A percentile compares a stretch with the other conserved stretches of the same genome.
These are phyloP conservation scores for Coniochaeta sp. DNA, from an alignment of 2,329 filamentous ascomycete species.

Conservation along the genomic window DNA sequence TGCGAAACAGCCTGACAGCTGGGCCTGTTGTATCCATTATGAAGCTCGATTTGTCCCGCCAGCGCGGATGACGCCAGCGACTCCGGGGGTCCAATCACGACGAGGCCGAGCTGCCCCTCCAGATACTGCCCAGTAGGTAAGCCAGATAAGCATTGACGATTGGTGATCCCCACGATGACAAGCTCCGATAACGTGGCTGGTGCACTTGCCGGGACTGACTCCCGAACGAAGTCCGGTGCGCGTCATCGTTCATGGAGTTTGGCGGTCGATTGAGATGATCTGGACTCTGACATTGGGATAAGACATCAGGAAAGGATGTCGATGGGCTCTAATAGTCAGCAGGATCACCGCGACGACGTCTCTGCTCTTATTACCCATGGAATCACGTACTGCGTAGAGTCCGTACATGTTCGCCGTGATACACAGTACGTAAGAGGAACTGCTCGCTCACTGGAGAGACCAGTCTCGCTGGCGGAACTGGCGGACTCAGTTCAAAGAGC, in stretches of 20 bases:
- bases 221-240: neutral
- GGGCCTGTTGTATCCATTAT: neutral
- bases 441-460: neutral
- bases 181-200: neutral
- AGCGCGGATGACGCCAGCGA: slow-evolving; percentile 2
- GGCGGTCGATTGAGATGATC: neutral
- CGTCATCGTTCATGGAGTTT: neutral
- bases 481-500: neutral
- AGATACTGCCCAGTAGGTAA: no score
- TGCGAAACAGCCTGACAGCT: neutral
- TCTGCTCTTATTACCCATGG: neutral
- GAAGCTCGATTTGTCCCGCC: slow-evolving; percentile 1
- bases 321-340: no score
- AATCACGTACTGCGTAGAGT: neutral
- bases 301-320: no score
- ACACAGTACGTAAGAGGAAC: neutral
- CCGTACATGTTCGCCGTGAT: neutral
- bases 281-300: neutral
- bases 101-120: neutral
- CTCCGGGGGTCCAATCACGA: neutral
- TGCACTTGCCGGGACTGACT: neutral
- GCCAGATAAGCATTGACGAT: slow-evolving; percentile 1
- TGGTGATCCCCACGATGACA: neutral
- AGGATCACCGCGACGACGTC: no score
- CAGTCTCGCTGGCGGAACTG: neutral